Evolutionary conservation across 805 yeast species (phyloP).

Genomic region (Saturnispora diversa): DNA sequence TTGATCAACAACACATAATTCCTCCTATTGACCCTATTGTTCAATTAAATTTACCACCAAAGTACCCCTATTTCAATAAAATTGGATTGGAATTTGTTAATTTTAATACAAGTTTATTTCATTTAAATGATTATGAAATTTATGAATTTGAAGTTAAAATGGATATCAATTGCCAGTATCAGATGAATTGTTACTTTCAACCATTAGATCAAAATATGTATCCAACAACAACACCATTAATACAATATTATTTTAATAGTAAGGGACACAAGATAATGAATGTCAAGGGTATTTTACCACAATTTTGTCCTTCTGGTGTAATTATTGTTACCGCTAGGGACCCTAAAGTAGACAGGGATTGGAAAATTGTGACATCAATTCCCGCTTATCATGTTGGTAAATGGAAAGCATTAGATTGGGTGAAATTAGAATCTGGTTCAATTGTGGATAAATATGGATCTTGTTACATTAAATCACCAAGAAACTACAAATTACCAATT

Average conservation of each 20-base stretch:
- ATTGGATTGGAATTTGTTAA: conserved; percentile 52
- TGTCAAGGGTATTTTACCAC: conserved; percentile 75
- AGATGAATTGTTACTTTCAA: conserved; percentile 53
- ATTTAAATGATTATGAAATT: conserved; percentile 65
- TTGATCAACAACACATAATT: conserved; percentile 73
- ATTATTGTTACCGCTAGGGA: conserved; percentile 30
- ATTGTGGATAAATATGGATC: conserved; percentile 37
- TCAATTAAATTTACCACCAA: conserved; percentile 75
- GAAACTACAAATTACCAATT: conserved; percentile 49
- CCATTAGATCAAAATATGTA: conserved; percentile 31
- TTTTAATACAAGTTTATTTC: conserved; percentile 70
- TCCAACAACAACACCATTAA: conserved; percentile 42
- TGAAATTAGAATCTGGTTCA: conserved; percentile 41
- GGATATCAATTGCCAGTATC: conserved; percentile 69
- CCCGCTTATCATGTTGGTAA: conserved; percentile 70
- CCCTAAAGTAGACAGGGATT: conserved; percentile 32
- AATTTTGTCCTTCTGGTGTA: conserved; percentile 57
- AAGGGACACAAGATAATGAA: conserved; percentile 55
- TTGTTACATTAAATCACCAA: conserved; percentile 78
- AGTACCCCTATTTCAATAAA: conserved; percentile 72
- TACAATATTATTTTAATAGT: conserved; percentile 72
- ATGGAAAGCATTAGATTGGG: conserved; percentile 46
- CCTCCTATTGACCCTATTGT: conserved; percentile 77
- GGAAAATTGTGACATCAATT: conserved; percentile 60
- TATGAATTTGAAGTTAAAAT: conserved; percentile 70